Percentiles rank a stretch among this genome's conserved stretches.
These are phyloP conservation scores for Colletotrichum somersetense DNA, from an alignment of 2,329 filamentous ascomycete genomes.

Conservation along the genomic window DNA sequence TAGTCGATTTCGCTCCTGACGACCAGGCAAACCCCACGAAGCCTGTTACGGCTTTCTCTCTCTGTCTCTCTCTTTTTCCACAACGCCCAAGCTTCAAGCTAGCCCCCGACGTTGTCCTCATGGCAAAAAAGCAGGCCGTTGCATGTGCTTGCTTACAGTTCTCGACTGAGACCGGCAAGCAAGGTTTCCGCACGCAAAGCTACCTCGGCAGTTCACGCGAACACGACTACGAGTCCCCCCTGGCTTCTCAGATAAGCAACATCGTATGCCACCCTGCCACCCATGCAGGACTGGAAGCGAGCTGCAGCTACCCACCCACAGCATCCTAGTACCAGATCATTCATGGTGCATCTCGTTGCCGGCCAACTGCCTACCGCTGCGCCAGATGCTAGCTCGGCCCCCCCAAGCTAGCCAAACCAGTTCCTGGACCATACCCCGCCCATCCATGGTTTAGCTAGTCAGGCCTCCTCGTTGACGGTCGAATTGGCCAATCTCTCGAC, in stretches of 20 bases:
- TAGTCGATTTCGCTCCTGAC: not conserved
- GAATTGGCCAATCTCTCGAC: not conserved
- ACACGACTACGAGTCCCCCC: conserved; percentile 25
- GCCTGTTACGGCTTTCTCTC: conserved; percentile 8
- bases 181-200: not conserved
- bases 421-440: not conserved
- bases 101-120: not conserved
- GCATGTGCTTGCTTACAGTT: conserved; percentile 5
- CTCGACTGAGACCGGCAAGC: conserved; percentile 9
- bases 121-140: not conserved
- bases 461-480: not conserved
- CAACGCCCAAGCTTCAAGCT: not conserved
- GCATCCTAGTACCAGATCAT: conserved; percentile 25
- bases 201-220: conserved; percentile 13
- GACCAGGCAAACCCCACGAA: not conserved
- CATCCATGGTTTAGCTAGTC: not conserved
- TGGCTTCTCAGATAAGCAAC: conserved; percentile 22
- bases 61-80: too few relatives aligned
- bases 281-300: not conserved
- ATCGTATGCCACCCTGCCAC: not conserved
- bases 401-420: not conserved
- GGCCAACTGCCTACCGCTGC: not conserved
- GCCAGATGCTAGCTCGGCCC: not conserved
- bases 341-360: not conserved
- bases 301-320: not conserved